Base-by-base conservation (phyloP, 495 filamentous ascomycete genomes). In the Lophiotrema nucula region DNA sequence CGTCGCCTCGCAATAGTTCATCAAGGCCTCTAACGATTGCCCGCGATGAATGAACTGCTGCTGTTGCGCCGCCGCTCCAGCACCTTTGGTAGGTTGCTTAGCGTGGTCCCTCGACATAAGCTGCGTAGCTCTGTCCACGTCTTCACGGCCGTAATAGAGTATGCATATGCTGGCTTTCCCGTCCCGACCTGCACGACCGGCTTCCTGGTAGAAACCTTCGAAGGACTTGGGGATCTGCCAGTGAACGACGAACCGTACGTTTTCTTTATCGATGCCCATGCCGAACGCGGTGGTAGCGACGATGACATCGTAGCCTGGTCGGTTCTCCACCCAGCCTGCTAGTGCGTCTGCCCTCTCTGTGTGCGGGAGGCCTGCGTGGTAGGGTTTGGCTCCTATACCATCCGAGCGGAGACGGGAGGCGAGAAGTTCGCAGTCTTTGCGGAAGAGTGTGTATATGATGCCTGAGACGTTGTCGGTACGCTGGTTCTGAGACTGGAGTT, bases 211-310 rank as follows among this genome's bases (percentile, higher is more conserved):
- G 58, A 89, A 96, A 2, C 91, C 90, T 70, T 97, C 92, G 69
- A 97, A 96, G 26, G 85, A 90, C 66, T 92, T 93, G 11, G 91
- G 89, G 15, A 96, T 75, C 49, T 87, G 86, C 91, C 92, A 97
- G 70, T 97, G 92, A 2, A 95, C 81, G 1, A 97, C 90, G 65
- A 96, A 96, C 2, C 92, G 83, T 15, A 97, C 92, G 63, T 93
- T 85, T 25, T 92, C 82, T 71, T 96, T 96, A 66, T 97, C 91
- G 63, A 98, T 97, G 3, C 92, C 92, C 92, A 98, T 97, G 5
- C 92, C 92, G 59, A 97, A 97, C 0, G 92, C 92, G 2, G 90
- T 97, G 0, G 92, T 97, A 4, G 92, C 92, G 37, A 97, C 88
- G 41, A 97, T 91, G 45, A 97, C 85, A 63, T 92, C 89, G 69